A percentile compares a stretch with the other conserved stretches of the same genome.
These are phyloP conservation scores for Neurospora intermedia DNA, from an alignment of 495 filamentous ascomycete genomes.

Conservation along the genomic window DNA sequence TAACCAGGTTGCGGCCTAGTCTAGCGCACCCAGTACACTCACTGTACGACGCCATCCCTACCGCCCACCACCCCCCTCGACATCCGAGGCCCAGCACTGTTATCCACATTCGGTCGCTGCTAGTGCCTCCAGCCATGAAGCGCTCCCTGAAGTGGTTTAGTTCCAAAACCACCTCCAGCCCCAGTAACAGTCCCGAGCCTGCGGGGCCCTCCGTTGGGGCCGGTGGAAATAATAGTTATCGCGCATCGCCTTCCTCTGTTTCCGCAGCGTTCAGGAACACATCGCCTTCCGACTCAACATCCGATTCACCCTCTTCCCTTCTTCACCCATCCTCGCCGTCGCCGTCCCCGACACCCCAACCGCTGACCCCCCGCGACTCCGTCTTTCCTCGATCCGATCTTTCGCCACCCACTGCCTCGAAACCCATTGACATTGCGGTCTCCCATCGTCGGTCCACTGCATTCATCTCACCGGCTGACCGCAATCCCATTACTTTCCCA, in stretches of 20 bases:
- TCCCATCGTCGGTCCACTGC: conserved; percentile 11
- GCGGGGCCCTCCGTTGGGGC: conserved; percentile 18
- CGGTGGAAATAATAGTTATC: conserved; percentile 23
- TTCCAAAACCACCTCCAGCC: conserved; percentile 11
- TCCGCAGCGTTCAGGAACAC: conserved; percentile 3
- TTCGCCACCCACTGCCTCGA: conserved; percentile 20
- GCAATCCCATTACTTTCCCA: conserved; percentile 11
- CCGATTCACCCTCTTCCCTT: conserved; percentile 24
- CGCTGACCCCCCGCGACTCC: conserved; percentile 26
- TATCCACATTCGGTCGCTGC: conserved; percentile 18
- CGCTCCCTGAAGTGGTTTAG: conserved; percentile 20
- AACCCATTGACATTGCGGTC: conserved; percentile 22
- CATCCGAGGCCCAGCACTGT: conserved; percentile 13
- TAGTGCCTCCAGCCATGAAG: conserved; percentile 17
- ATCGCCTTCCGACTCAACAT: background rate
- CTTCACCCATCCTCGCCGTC: conserved; percentile 25
- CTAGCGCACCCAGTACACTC: background rate
- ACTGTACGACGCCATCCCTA: background rate
- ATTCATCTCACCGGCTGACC: conserved; percentile 18
- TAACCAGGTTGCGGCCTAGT: background rate
- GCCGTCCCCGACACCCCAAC: conserved; percentile 27
- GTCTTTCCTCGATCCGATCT: conserved; percentile 25
- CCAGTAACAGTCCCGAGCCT: conserved; percentile 15
- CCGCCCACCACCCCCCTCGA: background rate
- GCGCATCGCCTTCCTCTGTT: conserved; percentile 17